Evolutionary conservation across 768 basidiomycete genomes (phyloP).

Genomic region (Tulasnella sp.): DNA sequence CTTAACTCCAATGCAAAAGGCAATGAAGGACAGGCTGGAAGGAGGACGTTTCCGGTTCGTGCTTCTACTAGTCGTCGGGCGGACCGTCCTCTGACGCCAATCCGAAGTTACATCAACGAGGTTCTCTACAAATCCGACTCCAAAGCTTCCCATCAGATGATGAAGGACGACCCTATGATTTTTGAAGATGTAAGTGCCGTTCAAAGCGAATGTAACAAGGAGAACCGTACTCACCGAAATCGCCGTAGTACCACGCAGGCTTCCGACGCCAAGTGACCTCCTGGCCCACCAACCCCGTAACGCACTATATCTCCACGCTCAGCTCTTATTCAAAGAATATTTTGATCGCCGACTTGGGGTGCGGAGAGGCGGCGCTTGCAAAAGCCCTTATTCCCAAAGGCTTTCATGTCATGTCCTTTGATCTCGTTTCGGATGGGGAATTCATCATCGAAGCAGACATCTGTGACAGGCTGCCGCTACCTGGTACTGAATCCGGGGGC

Average conservation of each 20-base stretch:
- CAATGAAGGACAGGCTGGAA: conserved; percentile 66
- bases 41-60: conserved; percentile 79
- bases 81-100: not conserved
- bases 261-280: conserved; percentile 83
- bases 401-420: conserved; percentile 60
- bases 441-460: conserved; percentile 89
- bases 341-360: conserved; percentile 86
- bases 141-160: conserved; percentile 58
- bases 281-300: conserved; percentile 93
- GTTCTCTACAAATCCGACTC: conserved; percentile 80
- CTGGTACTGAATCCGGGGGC: conserved; percentile 54
- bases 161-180: conserved; percentile 67
- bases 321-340: conserved; percentile 45
- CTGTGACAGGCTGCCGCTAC: conserved; percentile 65
- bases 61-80: not conserved
- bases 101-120: conserved; percentile 77
- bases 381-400: conserved; percentile 57
- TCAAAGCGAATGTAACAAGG: conserved; percentile 54
- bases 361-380: conserved; percentile 86
- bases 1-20: conserved; percentile 66
- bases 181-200: conserved; percentile 62
- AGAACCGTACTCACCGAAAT: conserved; percentile 82
- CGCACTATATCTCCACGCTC: conserved; percentile 58
- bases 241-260: conserved; percentile 71
- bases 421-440: conserved; percentile 58